phyloP scores from a whole-genome alignment of 2,329 filamentous ascomycete species.

The Celoporthe dispersa region DNA sequence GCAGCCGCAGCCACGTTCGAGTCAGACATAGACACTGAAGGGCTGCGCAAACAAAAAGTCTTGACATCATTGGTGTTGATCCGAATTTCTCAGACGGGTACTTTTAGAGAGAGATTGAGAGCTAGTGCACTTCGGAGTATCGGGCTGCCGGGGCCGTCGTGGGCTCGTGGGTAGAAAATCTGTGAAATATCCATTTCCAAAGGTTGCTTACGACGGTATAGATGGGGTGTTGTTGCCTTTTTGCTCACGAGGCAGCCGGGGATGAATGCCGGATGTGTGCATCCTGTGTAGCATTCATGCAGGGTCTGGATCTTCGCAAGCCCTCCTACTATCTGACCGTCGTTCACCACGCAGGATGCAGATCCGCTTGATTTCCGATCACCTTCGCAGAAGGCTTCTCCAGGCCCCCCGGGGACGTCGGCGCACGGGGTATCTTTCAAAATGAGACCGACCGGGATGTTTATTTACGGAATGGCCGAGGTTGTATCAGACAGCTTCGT shows the following conservation, averaged over 20 bases:
- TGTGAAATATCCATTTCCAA: background rate
- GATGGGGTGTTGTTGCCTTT: background rate
- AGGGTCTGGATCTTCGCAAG: background rate
- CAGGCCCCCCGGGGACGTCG: background rate
- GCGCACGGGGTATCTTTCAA: background rate
- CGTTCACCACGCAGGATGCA: background rate
- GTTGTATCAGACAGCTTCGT: background rate
- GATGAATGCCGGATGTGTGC: background rate
- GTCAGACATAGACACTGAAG: background rate
- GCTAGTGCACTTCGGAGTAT: background rate
- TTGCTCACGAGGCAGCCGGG: background rate
- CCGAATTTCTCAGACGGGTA: background rate
- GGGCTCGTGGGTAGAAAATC: background rate
- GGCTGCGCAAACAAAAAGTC: background rate
- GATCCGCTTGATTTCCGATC: background rate
- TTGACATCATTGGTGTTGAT: background rate
- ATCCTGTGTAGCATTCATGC: background rate
- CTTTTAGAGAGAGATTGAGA: background rate
- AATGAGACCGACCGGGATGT: background rate
- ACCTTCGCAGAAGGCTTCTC: background rate
- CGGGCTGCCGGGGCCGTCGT: background rate
- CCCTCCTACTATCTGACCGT: background rate
- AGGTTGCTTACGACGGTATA: background rate
- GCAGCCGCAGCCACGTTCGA: background rate
- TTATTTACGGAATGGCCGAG: background rate